Evolutionary conservation across 1,284 basidiomycete genomes (phyloP).

Genomic region (Neonothopanus nambi): DNA sequence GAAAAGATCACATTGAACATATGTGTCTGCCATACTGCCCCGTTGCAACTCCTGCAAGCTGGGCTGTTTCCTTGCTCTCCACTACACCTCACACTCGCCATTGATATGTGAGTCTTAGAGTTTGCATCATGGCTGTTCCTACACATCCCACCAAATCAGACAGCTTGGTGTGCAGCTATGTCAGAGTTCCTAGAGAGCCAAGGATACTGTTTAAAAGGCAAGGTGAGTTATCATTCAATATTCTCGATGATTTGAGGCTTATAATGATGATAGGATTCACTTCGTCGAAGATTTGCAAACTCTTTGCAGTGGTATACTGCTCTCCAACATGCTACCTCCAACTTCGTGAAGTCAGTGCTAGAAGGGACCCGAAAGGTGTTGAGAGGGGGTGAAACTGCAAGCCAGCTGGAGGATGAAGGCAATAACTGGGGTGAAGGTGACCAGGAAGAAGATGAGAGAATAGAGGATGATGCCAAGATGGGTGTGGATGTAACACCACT

Average conservation of each 20-base stretch:
- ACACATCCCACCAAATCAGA: slow-evolving; percentile 6
- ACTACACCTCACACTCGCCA: neutral
- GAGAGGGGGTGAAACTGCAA: neutral
- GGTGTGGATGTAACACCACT: too few relatives aligned
- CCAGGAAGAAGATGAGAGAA: too few relatives aligned
- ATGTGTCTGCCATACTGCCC: too few relatives aligned
- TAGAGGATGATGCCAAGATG: too few relatives aligned
- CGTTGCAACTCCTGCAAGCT: neutral
- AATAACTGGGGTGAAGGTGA: too few relatives aligned
- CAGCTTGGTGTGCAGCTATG: slow-evolving; percentile 3
- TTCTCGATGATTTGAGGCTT: too few relatives aligned
- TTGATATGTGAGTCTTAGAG: neutral
- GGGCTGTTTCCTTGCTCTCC: slow-evolving; percentile 6
- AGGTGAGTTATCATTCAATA: neutral
- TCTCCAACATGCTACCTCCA: neutral
- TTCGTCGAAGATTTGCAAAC: neutral
- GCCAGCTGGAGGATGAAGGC: too few relatives aligned
- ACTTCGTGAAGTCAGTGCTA: too few relatives aligned
- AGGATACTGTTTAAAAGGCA: neutral
- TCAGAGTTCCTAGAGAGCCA: neutral
- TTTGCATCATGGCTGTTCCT: slow-evolving; percentile 4
- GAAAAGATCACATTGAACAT: too few relatives aligned
- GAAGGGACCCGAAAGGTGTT: neutral
- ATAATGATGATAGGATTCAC: neutral
- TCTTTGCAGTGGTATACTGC: neutral